phyloP scores from a whole-genome alignment of 2,329 filamentous ascomycete species.

The Nemania diffusa region DNA sequence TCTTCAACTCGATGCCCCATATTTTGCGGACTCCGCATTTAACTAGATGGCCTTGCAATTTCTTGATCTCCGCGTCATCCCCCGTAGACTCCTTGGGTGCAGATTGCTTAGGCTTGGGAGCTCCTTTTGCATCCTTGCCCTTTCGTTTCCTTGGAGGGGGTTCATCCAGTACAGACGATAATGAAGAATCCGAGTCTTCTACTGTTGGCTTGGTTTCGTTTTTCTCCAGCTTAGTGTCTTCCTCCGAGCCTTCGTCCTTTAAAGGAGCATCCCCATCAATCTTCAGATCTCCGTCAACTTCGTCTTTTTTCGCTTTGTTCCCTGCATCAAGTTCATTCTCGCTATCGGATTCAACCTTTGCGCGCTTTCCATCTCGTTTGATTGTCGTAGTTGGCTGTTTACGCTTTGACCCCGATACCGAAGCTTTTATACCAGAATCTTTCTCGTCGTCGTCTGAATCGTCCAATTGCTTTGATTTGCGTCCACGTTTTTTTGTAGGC shows the following conservation, averaged over 20 bases:
- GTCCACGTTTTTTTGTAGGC: conserved; percentile 34
- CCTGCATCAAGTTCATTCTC: conserved; percentile 39
- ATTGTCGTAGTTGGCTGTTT: conserved; percentile 40
- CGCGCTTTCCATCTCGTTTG: conserved; percentile 39
- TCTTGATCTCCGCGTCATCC: conserved; percentile 84
- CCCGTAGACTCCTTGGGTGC: conserved; percentile 58
- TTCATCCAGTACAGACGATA: conserved; percentile 84
- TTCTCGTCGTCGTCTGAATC: conserved; percentile 49
- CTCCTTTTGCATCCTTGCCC: conserved; percentile 48
- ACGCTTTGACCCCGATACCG: conserved; percentile 39
- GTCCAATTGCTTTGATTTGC: conserved; percentile 45
- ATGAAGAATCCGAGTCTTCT: conserved; percentile 56
- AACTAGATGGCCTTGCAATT: conserved; percentile 82
- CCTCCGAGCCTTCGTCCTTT: conserved; percentile 50
- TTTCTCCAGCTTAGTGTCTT: conserved; percentile 54
- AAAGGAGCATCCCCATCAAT: conserved; percentile 25
- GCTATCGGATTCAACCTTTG: conserved; percentile 44
- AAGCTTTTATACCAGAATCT: conserved; percentile 37
- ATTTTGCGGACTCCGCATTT: conserved; percentile 95
- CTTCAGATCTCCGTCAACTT: conserved; percentile 30
- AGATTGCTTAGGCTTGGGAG: conserved; percentile 49
- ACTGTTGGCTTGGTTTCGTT: conserved; percentile 38
- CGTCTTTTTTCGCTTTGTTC: conserved; percentile 30
- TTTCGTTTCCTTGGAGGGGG: conserved; percentile 67
- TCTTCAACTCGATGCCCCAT: conserved; percentile 86